Conservation (phyloP, 139 green algal species). For the Haematococcus sp. region DNA sequence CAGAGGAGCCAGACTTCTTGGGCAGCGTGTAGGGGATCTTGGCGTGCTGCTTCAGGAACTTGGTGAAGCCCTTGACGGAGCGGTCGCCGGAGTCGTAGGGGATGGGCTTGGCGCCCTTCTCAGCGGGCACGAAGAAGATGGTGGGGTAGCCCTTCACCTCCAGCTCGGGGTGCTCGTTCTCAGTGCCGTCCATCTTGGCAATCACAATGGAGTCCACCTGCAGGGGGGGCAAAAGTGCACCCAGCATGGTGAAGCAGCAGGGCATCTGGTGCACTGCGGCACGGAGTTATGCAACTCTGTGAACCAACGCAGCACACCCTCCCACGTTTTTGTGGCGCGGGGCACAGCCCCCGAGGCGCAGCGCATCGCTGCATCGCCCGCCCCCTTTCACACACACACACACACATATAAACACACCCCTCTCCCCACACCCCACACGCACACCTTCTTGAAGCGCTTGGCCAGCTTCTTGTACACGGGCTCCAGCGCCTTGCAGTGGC, state of each 20-base stretch:
- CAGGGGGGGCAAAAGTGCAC: conserved; percentile 15
- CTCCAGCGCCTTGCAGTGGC: conserved; percentile 79
- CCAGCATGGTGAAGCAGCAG: background rate
- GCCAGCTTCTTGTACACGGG: conserved; percentile 84
- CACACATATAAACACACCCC: no score
- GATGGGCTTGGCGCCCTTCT: conserved; percentile 25
- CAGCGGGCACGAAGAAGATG: conserved; percentile 66
- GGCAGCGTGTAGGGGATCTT: conserved; percentile 54
- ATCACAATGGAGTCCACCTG: conserved; percentile 67
- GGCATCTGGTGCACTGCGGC: background rate
- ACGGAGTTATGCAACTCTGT: no score
- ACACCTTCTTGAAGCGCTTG: conserved; percentile 71
- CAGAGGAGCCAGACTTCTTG: conserved; percentile 50
- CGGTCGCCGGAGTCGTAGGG: conserved; percentile 43
- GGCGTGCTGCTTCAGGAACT: conserved; percentile 74
- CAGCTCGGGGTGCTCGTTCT: conserved; percentile 71
- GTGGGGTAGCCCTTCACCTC: conserved; percentile 71
- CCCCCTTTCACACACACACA: no score
- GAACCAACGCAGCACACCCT: no score
- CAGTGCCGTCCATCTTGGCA: conserved; percentile 80
- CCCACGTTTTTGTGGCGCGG: no score
- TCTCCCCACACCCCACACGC: no score
- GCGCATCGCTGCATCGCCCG: no score
- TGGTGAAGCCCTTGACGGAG: conserved; percentile 59
- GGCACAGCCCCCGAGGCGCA: no score